phyloP scores from a whole-genome alignment of 23 red algal genomes.

The Agarophyton chilense region DNA sequence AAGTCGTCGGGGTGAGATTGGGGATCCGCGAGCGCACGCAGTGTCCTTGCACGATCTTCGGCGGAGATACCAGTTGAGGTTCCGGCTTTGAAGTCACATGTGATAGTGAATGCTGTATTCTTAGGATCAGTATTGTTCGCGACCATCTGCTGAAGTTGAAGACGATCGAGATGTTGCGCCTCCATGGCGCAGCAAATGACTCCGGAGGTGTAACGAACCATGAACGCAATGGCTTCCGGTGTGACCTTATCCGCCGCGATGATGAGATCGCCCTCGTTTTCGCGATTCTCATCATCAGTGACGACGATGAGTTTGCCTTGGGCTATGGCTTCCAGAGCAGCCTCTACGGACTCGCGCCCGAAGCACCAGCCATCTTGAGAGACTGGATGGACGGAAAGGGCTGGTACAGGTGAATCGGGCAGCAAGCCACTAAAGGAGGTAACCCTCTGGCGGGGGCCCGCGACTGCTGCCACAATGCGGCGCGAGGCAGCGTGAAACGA shows the following conservation, averaged over 20 bases:
- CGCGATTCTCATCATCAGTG: conserved; percentile 92
- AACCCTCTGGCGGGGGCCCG: neutral
- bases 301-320: conserved; percentile 88
- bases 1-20: conserved; percentile 69
- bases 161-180: conserved; percentile 56
- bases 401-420: conserved; percentile 4
- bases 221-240: conserved; percentile 94
- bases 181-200: conserved; percentile 93
- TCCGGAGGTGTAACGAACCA: conserved; percentile 97
- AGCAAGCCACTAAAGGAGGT: conserved; percentile 19
- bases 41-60: conserved; percentile 77
- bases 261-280: conserved; percentile 99
- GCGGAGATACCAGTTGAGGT: conserved; percentile 96
- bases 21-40: conserved; percentile 82
- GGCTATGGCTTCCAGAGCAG: conserved; percentile 74
- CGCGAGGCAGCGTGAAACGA: neutral
- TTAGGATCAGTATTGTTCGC: conserved; percentile 93
- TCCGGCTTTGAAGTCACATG: conserved; percentile 82
- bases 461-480: neutral
- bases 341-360: conserved; percentile 82
- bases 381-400: neutral
- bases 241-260: conserved; percentile 92
- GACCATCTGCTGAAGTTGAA: conserved; percentile 89
- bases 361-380: conserved; percentile 86
- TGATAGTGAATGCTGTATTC: conserved; percentile 93